Percentiles rank a stretch among this genome's conserved stretches.
Conservation (phyloP, 257 asterid species). For the Gentiana macrophylla region DNA sequence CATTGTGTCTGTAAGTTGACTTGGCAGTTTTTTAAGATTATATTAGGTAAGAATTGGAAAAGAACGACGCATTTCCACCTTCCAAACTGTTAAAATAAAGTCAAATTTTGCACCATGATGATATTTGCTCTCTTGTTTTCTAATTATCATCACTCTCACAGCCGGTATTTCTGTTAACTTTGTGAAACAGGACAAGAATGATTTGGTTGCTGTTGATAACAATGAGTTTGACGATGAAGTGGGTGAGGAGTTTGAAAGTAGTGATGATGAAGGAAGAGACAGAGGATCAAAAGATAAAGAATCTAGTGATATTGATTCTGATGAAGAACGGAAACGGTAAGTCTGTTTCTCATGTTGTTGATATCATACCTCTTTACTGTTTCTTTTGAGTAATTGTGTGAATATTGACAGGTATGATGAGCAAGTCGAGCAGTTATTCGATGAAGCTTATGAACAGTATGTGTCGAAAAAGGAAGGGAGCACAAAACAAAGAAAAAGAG, state of each 20-base stretch:
- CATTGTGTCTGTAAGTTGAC: too few relatives aligned
- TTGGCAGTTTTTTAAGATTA: too few relatives aligned
- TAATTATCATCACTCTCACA: too few relatives aligned
- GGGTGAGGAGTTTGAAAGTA: slow-evolving; percentile 35
- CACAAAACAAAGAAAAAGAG: slow-evolving; percentile 69
- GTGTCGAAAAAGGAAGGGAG: slow-evolving; percentile 73
- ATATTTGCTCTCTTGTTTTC: too few relatives aligned
- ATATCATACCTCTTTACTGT: background rate
- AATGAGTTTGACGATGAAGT: slow-evolving; percentile 53
- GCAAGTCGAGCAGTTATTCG: slow-evolving; percentile 53
- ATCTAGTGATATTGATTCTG: slow-evolving; percentile 69
- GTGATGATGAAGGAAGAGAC: slow-evolving; percentile 41
- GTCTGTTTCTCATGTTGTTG: slow-evolving; percentile 5
- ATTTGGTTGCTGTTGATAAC: slow-evolving; percentile 75
- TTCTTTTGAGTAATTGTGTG: background rate
- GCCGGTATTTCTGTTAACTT: background rate
- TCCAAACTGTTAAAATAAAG: too few relatives aligned
- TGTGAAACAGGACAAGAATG: slow-evolving; percentile 58
- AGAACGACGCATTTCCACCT: too few relatives aligned
- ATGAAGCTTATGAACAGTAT: slow-evolving; percentile 67
- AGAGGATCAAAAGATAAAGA: slow-evolving; percentile 32
- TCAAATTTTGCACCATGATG: too few relatives aligned
- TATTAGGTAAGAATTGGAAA: too few relatives aligned
- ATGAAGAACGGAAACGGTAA: slow-evolving; percentile 75
- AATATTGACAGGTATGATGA: slow-evolving; percentile 59